These are phyloP conservation scores for Akanthomyces lecanii DNA, from an alignment of 2,329 filamentous ascomycete species.

Conservation along the genomic window DNA sequence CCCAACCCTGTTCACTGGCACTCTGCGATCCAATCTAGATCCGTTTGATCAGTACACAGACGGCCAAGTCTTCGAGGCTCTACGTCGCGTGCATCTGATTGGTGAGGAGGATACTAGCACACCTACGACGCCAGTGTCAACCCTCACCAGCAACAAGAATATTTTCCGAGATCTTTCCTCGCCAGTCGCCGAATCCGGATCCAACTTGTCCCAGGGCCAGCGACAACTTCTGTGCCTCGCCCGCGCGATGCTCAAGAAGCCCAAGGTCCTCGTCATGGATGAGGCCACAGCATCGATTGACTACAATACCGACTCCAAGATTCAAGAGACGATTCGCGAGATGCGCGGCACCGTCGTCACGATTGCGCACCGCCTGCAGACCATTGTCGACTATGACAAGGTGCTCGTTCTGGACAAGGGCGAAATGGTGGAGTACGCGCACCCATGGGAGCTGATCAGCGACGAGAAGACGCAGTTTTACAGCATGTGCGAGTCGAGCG, in stretches of 20 bases:
- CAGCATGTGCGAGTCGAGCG: constrained; percentile 62
- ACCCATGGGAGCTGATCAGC: constrained; percentile 76
- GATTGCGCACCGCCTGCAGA: constrained; percentile 91
- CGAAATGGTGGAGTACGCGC: constrained; percentile 80
- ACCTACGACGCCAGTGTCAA: constrained; percentile 27
- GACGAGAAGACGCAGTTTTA: constrained; percentile 62
- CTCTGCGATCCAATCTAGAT: constrained; percentile 86
- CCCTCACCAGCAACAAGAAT: constrained; percentile 77
- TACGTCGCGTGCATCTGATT: constrained; percentile 86
- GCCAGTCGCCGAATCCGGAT: constrained; percentile 81
- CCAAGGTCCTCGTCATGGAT: constrained; percentile 97
- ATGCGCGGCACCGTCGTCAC: constrained; percentile 91
- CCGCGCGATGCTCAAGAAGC: constrained; percentile 83
- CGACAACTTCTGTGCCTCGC: constrained; percentile 91
- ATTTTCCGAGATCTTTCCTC: constrained; percentile 79
- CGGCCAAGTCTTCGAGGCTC: constrained; percentile 80
- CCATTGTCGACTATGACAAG: constrained; percentile 97
- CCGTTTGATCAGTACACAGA: constrained; percentile 87
- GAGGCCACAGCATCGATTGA: constrained; percentile 97
- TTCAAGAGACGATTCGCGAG: constrained; percentile 94
- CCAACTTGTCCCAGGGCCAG: constrained; percentile 93
- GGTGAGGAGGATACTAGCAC: constrained; percentile 46
- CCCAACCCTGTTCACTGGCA: constrained; percentile 89
- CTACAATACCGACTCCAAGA: constrained; percentile 91
- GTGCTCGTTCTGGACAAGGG: constrained; percentile 92